Evolutionary conservation across 2,329 filamentous ascomycete species (phyloP), one percentile per base, ranked within the genome.

Genomic region (Pseudopithomyces maydicus): DNA sequence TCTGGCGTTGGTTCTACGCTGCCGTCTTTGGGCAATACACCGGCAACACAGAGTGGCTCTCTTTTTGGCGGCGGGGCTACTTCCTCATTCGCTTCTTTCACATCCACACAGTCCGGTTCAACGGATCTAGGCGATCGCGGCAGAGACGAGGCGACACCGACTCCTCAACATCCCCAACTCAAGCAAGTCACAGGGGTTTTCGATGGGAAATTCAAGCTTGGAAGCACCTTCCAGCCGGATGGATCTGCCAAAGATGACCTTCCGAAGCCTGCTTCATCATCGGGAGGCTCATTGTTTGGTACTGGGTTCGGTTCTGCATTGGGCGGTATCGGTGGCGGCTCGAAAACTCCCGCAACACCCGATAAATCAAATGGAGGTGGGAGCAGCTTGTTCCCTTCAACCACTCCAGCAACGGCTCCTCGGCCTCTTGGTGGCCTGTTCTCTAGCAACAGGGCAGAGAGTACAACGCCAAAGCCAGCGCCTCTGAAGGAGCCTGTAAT

Each of bases 221-320:
- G 84, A 38, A 88, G 85, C 29, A 87, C 85, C 1, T 92, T 91
- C 77, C 86, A 87, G 66, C 81, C 82, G 8, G 88, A 90, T 62
- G 82, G 84, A 6, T 81, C 82, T 43, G 80, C 84, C 1, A 86
- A 85, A 56, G 83, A 89, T 22, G 85, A 88, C 55, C 75, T 81
- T 35, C 80, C 83, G 8, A 84, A 83, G 59, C 77, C 82, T 15
- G 70, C 75, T 20, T 71, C 74, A 20, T 72, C 74, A n/a, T 64
- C 72, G 19, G 74, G 76, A n/a, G 78, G 79, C 12, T 80, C 80
- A 5, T 80, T 89, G 62, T 90, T 91, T 67, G 84, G 85, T n/a
- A 79, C 78, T 51, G 82, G 78, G 10, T 90, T 91, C 71, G 80
- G 82, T 6, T 82, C 83, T 55, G 83, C 84, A 14, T 77, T 91